Conservation (phyloP, 2,329 filamentous ascomycete species). For the Aspergillus terreus region DNA sequence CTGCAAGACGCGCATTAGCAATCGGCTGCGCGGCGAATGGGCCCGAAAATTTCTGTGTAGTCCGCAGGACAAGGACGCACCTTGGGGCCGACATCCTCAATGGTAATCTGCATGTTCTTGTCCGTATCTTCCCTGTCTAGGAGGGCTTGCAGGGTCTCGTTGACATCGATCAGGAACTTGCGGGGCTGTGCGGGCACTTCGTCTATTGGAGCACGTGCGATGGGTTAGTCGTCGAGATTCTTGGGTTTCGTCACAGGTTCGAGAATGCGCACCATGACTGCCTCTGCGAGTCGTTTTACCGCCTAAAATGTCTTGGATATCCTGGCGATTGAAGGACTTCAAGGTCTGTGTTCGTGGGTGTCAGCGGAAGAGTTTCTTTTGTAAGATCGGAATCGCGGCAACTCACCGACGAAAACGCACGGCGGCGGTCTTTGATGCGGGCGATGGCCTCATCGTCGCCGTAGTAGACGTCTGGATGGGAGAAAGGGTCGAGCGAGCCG, state of each 20-base stretch:
- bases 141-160: constrained; percentile 74
- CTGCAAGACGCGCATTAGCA: constrained; percentile 38
- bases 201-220: constrained; percentile 51
- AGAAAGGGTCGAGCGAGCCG: constrained; percentile 54
- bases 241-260: not conserved
- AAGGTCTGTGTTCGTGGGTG: constrained; percentile 25
- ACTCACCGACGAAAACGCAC: constrained; percentile 56
- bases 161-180: constrained; percentile 82
- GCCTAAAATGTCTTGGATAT: constrained; percentile 33
- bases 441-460: constrained; percentile 48
- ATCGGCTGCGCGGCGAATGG: not conserved
- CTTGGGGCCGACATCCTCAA: constrained; percentile 93
- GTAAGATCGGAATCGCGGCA: constrained; percentile 11
- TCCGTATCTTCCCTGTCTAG: constrained; percentile 88
- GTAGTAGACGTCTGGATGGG: constrained; percentile 58
- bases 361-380: constrained; percentile 12
- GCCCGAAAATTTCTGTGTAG: not conserved
- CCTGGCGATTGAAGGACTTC: constrained; percentile 34
- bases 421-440: constrained; percentile 43
- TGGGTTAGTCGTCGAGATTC: constrained; percentile 15
- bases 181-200: constrained; percentile 66
- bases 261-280: constrained; percentile 40
- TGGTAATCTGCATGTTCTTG: constrained; percentile 93
- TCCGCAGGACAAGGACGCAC: constrained; percentile 37
- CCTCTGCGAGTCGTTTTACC: constrained; percentile 35